Conservation (phyloP, 208 protist genomes). For the Leishmania turanica region DNA sequence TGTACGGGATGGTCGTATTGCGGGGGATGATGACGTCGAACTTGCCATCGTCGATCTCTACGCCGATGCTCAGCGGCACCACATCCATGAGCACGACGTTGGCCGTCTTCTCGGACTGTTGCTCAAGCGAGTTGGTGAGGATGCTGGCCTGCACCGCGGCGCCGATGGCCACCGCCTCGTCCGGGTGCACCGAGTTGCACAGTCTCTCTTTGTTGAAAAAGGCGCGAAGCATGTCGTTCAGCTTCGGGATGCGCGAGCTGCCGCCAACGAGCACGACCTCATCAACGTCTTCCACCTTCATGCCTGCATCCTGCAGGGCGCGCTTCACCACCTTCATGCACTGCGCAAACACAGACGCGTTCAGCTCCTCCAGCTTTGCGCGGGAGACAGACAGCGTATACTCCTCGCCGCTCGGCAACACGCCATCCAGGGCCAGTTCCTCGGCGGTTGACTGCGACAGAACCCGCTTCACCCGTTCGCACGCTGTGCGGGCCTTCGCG, state of each 20-base stretch:
- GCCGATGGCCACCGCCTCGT: conserved; percentile 99
- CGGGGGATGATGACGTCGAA: conserved; percentile 91
- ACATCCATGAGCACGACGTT: conserved; percentile 97
- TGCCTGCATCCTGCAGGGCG: conserved; percentile 88
- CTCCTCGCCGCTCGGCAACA: conserved; percentile 94
- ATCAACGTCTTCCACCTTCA: conserved; percentile 81
- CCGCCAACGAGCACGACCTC: conserved; percentile 96
- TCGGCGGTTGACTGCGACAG: conserved; percentile 93
- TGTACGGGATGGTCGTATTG: conserved; percentile 91
- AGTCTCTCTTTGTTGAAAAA: conserved; percentile 75
- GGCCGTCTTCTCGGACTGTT: conserved; percentile 79
- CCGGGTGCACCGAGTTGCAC: conserved; percentile 94
- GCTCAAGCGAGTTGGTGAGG: conserved; percentile 73
- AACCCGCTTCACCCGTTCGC: conserved; percentile 96
- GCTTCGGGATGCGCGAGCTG: conserved; percentile 97
- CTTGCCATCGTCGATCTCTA: conserved; percentile 95
- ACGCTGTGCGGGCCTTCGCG: conserved; percentile 62
- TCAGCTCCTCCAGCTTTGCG: conserved; percentile 98
- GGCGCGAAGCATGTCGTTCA: conserved; percentile 86
- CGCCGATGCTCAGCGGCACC: conserved; percentile 96
- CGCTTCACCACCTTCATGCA: conserved; percentile 82
- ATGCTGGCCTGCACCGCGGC: conserved; percentile 99
- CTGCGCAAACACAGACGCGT: conserved; percentile 72
- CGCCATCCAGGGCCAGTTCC: conserved; percentile 96
- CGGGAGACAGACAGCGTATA: conserved; percentile 96